Base-by-base conservation (phyloP, 371 early-diverging fungal genomes). In the Phascolomyces articulosus region DNA sequence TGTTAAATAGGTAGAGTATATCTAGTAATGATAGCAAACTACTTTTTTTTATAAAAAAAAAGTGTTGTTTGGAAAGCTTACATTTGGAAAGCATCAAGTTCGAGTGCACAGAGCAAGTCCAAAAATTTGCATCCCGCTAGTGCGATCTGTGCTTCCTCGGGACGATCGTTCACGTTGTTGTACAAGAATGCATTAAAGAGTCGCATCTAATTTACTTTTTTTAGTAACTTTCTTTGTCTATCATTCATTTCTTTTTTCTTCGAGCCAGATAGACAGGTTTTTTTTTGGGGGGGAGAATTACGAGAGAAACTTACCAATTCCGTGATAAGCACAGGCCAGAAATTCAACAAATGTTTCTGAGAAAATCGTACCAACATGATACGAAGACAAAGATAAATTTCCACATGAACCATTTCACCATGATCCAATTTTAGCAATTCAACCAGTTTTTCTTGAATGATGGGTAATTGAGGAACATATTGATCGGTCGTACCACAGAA, bases 261-360 rank as follows among this genome's bases (percentile, higher is more conserved):
- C 9, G 6, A 38, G 1, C 48, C 18, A 29, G 4, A 31, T 63
- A 4, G 21, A 16, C 24, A 15, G 31, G 21, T 34, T 24, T 4
- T 2, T n/a, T n/a, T n/a, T n/a, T n/a, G n/a, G n/a, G n/a, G n/a
- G n/a, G n/a, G n/a, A n/a, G n/a, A n/a, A n/a, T n/a, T n/a, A 44
- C 16, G 15, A 15, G 16, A 34, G 18, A 13, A 4, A 54, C 73
- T 75, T 83, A 93, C 91, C 71, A 95, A 75, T 66, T 97, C 97
- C 1, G 95, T 93, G 20, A 96, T 75, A 6, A 97, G 69, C 28
- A 94, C 90, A 1, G 97, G 96, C 95, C 94, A 95, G 65, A 97
- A 91, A 68, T 90, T 94, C 58, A 90, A 73, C 68, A 97, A 73
- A 73, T 90, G 94, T 60, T 90, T 87, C 40, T 85, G 84, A 13